Base-by-base conservation (phyloP, 2,329 filamentous ascomycete genomes). In the Xylaria sp. region DNA sequence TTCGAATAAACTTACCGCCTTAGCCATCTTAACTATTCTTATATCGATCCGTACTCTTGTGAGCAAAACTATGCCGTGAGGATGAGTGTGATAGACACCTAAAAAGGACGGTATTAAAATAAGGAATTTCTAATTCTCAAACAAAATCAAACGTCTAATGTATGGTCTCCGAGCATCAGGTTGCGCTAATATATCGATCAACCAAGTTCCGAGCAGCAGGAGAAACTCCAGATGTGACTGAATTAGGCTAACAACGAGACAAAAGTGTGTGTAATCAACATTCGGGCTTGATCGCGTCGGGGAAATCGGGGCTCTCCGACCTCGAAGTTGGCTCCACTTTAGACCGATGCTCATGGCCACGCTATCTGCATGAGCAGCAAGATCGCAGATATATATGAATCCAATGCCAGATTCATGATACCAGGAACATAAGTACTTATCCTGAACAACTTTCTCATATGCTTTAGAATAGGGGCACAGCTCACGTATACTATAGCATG, bases 11-110 rank as follows among this genome's bases (percentile, higher is more conserved):
- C 63, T 71, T 69, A 76, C 75, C 27, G 75, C 75, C 70, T 75
- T 76, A 16, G 74, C 74, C 75, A 76, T 76, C n/a, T 53, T 27
- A 23, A 32, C 21, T 21, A 21, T 35, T 54, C 32, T 32, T 62
- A 27, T 57, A 10, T 32, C 21, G 40, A 13, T 13, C 18, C 32
- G 6, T 44, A 6, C 40, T 21, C 40, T 35, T 2, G 32, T 35
- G 32, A 9, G 32, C 32, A 6, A 35, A 35, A 10, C 10, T 10
- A 10, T 35, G 6, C 16, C 12, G 27, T 40, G 42, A 35, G 32
- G 61, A 64, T 27, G 27, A 57, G 25, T 47, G 44, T 23, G 32
- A 35, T 10, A 35, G 32, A 35, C 32, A 35, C 4, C 10, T 10
- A 35, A 35, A 32, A 35, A 35, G 32, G 10, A 35, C 32, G 32